These are phyloP conservation scores for Solioccasus polychromus DNA, from an alignment of 768 basidiomycete genomes.

Conservation along the genomic window DNA sequence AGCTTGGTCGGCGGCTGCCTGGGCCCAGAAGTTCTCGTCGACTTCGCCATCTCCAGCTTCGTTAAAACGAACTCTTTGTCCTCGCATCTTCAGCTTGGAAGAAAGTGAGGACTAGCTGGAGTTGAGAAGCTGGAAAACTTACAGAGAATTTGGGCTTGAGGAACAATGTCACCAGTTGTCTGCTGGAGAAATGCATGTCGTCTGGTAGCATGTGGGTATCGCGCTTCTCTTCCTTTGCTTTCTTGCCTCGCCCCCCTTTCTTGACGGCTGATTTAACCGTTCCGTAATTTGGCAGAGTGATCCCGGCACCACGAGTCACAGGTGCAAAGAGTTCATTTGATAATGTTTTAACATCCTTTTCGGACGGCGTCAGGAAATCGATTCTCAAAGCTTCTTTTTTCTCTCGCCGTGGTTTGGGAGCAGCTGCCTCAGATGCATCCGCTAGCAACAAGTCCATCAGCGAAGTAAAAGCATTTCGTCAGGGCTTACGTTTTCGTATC, in stretches of 20 bases:
- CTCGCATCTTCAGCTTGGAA: constrained; percentile 83
- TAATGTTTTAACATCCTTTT: constrained; percentile 57
- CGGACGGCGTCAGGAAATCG: constrained; percentile 65
- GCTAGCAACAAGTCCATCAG: constrained; percentile 27
- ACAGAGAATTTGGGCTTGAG: constrained; percentile 95
- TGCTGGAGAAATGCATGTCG: constrained; percentile 95
- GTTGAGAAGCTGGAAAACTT: constrained; percentile 29
- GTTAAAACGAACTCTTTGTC: constrained; percentile 53
- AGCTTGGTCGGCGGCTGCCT: constrained; percentile 83
- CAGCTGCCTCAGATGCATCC: constrained; percentile 50
- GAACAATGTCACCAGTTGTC: constrained; percentile 88
- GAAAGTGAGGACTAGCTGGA: constrained; percentile 1
- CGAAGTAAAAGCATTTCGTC: background rate
- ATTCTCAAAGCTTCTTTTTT: constrained; percentile 82
- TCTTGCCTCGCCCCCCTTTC: constrained; percentile 46
- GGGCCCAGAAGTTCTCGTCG: constrained; percentile 97
- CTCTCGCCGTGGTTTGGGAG: constrained; percentile 56
- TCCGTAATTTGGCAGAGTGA: constrained; percentile 61
- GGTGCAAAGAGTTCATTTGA: constrained; percentile 76
- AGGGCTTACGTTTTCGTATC: constrained; percentile 66
- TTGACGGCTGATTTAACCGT: constrained; percentile 23
- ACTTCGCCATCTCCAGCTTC: constrained; percentile 80
- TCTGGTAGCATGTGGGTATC: constrained; percentile 84
- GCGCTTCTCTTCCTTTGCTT: constrained; percentile 54
- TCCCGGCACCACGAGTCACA: constrained; percentile 65